Evolutionary conservation across 2,329 filamentous ascomycete genomes (phyloP).

Genomic region (Malbranchea cinnamomea): DNA sequence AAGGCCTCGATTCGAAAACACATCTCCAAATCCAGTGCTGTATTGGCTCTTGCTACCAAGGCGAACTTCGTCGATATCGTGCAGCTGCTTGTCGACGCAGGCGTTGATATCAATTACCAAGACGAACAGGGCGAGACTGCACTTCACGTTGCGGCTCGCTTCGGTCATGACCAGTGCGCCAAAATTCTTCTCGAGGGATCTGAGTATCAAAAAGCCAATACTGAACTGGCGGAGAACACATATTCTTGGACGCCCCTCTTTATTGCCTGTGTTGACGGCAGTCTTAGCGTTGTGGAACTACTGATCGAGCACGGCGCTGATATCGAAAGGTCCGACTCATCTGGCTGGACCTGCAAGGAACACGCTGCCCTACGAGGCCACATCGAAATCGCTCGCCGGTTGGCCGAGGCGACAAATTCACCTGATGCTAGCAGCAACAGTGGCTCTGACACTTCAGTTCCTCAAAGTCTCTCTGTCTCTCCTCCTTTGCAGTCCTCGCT

Average conservation of each 20-base stretch:
- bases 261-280: constrained; percentile 80
- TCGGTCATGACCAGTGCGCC: constrained; percentile 70
- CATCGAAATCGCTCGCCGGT: constrained; percentile 57
- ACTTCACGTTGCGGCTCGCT: constrained; percentile 78
- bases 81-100: constrained; percentile 71
- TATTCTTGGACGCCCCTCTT: constrained; percentile 95
- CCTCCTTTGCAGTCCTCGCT: constrained; percentile 24
- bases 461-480: constrained; percentile 21
- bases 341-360: constrained; percentile 87
- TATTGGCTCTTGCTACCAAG: constrained; percentile 74
- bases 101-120: constrained; percentile 85
- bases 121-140: constrained; percentile 84
- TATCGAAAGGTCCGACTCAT: constrained; percentile 59
- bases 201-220: constrained; percentile 53
- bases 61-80: constrained; percentile 77
- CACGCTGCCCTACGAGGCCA: constrained; percentile 86
- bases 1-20: constrained; percentile 52
- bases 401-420: constrained; percentile 41
- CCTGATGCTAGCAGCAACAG: constrained; percentile 12
- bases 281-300: constrained; percentile 57
- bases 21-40: constrained; percentile 71
- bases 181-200: constrained; percentile 58
- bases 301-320: constrained; percentile 68
- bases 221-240: constrained; percentile 64
- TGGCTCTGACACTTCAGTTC: constrained; percentile 18